phyloP scores from a whole-genome alignment of 1,139 yeast genomes.

The Lodderomyces beijingensis region DNA sequence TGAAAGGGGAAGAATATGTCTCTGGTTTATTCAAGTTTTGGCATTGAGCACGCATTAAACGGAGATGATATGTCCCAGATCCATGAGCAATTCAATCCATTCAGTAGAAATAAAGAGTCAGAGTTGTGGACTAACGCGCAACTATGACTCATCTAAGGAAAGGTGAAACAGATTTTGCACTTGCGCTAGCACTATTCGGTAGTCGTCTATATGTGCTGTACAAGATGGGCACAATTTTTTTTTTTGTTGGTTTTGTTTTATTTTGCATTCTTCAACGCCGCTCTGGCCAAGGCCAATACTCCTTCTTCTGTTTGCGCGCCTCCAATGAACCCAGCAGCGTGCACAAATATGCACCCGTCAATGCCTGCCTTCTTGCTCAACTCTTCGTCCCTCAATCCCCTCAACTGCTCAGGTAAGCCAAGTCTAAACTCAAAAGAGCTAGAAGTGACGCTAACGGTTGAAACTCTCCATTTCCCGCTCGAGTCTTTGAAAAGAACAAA shows the following conservation, averaged over 20 bases:
- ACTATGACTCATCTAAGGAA: too few relatives aligned
- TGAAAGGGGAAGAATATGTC: too few relatives aligned
- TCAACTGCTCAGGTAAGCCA: slow-evolving; percentile 85
- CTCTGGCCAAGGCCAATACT: slow-evolving; percentile 70
- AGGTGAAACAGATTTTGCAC: too few relatives aligned
- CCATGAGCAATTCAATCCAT: too few relatives aligned
- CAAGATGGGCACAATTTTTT: neutral
- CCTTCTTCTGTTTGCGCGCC: slow-evolving; percentile 83
- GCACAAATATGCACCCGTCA: slow-evolving; percentile 84
- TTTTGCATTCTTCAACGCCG: slow-evolving; percentile 18
- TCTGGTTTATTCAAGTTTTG: too few relatives aligned
- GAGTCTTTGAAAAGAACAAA: slow-evolving; percentile 81
- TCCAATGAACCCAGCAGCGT: slow-evolving; percentile 97
- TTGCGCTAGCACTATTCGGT: neutral
- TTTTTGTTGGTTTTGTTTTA: neutral
- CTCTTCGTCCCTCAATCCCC: slow-evolving; percentile 89
- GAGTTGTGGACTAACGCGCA: too few relatives aligned
- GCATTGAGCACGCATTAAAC: too few relatives aligned
- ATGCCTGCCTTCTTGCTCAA: slow-evolving; percentile 71
- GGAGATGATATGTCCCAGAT: too few relatives aligned
- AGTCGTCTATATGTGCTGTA: neutral
- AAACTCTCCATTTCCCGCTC: slow-evolving; percentile 76
- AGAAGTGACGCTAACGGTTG: slow-evolving; percentile 76
- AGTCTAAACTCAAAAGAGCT: slow-evolving; percentile 80
- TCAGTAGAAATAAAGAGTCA: too few relatives aligned